These are phyloP conservation scores for Luvunga scandens DNA, from an alignment of 345 rosid genomes.

Conservation along the genomic window DNA sequence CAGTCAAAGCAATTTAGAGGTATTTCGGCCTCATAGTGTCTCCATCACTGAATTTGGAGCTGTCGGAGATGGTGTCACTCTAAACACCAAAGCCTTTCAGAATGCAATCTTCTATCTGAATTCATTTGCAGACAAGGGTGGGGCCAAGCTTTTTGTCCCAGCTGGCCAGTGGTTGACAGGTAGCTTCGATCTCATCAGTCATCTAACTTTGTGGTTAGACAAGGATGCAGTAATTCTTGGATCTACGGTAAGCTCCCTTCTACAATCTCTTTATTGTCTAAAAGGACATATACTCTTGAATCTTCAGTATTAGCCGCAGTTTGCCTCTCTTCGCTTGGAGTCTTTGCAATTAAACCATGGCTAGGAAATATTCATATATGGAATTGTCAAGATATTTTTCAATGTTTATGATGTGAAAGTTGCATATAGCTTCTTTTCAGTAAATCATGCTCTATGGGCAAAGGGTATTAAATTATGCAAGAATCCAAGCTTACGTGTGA, in stretches of 20 bases:
- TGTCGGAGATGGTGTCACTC: conserved; percentile 90
- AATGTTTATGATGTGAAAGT: neutral
- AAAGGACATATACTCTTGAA: neutral
- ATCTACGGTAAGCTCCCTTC: conserved; percentile 55
- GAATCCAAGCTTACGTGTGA: conserved; percentile 7
- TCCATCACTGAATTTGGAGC: conserved; percentile 98
- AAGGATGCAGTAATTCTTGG: conserved; percentile 92
- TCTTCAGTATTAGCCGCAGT: neutral
- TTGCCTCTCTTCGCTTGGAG: neutral
- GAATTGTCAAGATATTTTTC: neutral
- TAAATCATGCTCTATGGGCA: conserved; percentile 8
- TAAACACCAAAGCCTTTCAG: conserved; percentile 97
- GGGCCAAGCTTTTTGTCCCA: conserved; percentile 97
- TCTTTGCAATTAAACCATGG: conserved; percentile 1
- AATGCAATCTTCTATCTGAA: conserved; percentile 97
- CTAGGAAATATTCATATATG: neutral
- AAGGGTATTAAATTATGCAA: conserved; percentile 6
- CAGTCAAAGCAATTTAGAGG: conserved; percentile 37
- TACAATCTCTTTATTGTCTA: neutral
- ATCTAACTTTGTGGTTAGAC: conserved; percentile 86
- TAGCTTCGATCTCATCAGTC: conserved; percentile 95
- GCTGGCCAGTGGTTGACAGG: conserved; percentile 97
- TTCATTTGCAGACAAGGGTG: conserved; percentile 94
- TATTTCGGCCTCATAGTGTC: conserved; percentile 86
- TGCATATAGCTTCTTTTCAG: conserved; percentile 1